These are phyloP conservation scores for Coemansia sp. DNA, from an alignment of 371 early-diverging fungal genomes.

Conservation along the genomic window DNA sequence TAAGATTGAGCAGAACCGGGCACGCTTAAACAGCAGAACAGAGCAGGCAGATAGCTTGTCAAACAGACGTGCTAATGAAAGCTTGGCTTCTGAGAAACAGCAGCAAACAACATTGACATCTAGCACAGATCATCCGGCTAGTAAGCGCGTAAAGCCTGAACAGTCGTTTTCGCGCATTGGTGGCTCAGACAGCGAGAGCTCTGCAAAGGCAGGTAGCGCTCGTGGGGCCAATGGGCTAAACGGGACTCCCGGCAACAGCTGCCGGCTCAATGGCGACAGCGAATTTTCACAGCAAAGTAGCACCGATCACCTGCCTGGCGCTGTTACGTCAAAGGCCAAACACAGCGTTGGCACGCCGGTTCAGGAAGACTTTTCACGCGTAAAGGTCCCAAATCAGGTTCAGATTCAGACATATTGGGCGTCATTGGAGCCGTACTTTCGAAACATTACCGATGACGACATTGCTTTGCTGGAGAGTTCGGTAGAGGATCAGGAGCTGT, in stretches of 20 bases:
- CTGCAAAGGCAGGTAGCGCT: conserved; percentile 13
- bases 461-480: conserved; percentile 63
- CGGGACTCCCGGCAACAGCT: conserved; percentile 1
- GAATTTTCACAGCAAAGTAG: conserved; percentile 10
- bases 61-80: background rate
- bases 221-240: background rate
- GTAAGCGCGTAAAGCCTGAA: conserved; percentile 22
- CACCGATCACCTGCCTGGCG: background rate
- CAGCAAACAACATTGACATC: conserved; percentile 5
- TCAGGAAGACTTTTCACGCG: conserved; percentile 65
- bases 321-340: conserved; percentile 27
- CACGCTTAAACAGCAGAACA: background rate
- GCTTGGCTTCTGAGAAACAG: background rate
- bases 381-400: conserved; percentile 75
- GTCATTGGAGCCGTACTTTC: conserved; percentile 80
- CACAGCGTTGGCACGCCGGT: conserved; percentile 48
- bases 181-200: conserved; percentile 40
- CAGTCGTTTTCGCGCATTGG: conserved; percentile 3
- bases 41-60: background rate
- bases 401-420: conserved; percentile 78
- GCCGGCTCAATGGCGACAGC: background rate
- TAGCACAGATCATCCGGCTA: conserved; percentile 18
- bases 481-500: conserved; percentile 68
- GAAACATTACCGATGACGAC: conserved; percentile 77
- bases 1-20: conserved; percentile 20